A percentile compares a stretch with the other conserved stretches of the same genome.
phyloP scores from a whole-genome alignment of 1,139 yeast genomes.

The Yarrowia galli region DNA sequence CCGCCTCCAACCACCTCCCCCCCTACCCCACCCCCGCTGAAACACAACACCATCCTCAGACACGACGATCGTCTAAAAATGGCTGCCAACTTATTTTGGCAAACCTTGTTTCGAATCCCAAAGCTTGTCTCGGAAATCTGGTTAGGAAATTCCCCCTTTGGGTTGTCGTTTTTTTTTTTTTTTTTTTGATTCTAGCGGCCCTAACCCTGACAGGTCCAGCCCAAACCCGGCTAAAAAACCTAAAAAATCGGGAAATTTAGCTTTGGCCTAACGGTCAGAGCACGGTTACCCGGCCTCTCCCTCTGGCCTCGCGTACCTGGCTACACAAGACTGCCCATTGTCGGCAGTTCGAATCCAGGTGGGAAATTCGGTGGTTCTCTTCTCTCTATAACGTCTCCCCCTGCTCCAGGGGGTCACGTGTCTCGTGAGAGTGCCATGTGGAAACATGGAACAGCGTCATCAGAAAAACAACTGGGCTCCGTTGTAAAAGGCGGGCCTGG shows the following conservation, averaged over 20 bases:
- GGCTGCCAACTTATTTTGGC: slow-evolving; percentile 3
- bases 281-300: slow-evolving; percentile 42
- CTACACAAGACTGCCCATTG: slow-evolving; percentile 43
- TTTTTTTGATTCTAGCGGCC: no score
- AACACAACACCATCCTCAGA: no score
- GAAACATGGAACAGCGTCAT: slow-evolving; percentile 47
- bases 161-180: no score
- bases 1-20: no score
- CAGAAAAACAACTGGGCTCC: slow-evolving; percentile 43
- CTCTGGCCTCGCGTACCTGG: slow-evolving; percentile 47
- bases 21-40: no score
- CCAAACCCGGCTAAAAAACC: not conserved
- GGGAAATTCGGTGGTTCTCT: slow-evolving; percentile 49
- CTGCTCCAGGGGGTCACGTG: slow-evolving; percentile 32
- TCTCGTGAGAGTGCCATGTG: slow-evolving; percentile 46
- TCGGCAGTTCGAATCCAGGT: slow-evolving; percentile 42
- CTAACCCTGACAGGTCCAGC: not conserved
- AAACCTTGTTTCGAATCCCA: no score
- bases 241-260: not conserved
- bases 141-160: not conserved
- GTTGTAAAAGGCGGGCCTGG: slow-evolving; percentile 33
- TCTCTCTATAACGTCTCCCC: slow-evolving; percentile 43
- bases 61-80: not conserved
- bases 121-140: no score
- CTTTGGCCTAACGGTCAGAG: slow-evolving; percentile 39